Base-by-base conservation (phyloP, 768 basidiomycete species). In the Russula vinacea region DNA sequence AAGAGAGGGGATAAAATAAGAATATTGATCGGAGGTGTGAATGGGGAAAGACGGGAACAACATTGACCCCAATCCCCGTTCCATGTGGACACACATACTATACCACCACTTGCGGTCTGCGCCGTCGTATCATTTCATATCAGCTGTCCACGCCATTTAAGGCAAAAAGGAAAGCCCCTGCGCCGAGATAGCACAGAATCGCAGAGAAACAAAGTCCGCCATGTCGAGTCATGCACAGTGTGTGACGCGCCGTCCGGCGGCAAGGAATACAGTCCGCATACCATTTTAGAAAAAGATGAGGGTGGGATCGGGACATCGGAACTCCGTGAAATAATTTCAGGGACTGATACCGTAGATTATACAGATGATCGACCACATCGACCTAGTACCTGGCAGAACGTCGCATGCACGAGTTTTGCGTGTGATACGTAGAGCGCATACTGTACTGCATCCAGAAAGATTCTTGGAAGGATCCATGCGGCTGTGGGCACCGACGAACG, bases 401-500 rank as follows among this genome's bases (percentile, higher is more conserved):
- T 37, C 14, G 47, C 54, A 5, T 39, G 35, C 16, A 32, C 29
- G 29, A 29, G 29, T 49, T 19, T 19, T 3, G n/a, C 35, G 8
- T 32, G 9, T 17, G 9, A 8, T 19, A 14, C n/a, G 17, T 17
- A 26, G 11, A 55, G 2, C 19, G 17, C 58, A 35, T 51, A 60
- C 63, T 2, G 37, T 42, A 60, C 58, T 1, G 42, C 39, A 47
- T 49, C 58, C 63, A 55, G 24, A 11, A 9, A 6, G 14, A 8
- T 4, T 59, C 54, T 17, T 60, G 58, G 11, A n/a, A n/a, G n/a
- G n/a, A n/a, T n/a, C n/a, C 47, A 60, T 19, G 39, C 37, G 2
- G 11, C 29, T 44, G 47, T 55, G 56, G n/a, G 54, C 59, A n/a
- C 58, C 56, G 40, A 60, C 19, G 24, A 65, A 54, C 32, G 64